Conservation (phyloP, 2,329 filamentous ascomycete species). For the Clarireedia paspali region DNA sequence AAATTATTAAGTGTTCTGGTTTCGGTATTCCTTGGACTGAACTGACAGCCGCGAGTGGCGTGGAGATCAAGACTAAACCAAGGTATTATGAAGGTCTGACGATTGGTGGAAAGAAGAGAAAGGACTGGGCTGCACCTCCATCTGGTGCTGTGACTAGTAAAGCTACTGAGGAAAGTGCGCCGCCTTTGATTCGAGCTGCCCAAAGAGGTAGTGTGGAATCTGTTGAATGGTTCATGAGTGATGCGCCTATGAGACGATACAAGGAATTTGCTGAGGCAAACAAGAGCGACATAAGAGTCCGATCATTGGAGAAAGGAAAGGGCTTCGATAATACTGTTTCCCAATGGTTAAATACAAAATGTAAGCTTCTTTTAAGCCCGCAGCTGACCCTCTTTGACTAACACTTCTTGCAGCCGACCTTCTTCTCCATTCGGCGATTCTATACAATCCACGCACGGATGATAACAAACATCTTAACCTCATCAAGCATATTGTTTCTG, state of each 20-base stretch:
- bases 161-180: constrained; percentile 36
- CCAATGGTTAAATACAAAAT: constrained; percentile 53
- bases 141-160: constrained; percentile 39
- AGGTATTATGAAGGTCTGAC: constrained; percentile 70
- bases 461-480: constrained; percentile 40
- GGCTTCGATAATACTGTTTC: constrained; percentile 57
- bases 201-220: constrained; percentile 51
- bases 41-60: constrained; percentile 57
- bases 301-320: constrained; percentile 50
- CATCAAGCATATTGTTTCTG: constrained; percentile 58
- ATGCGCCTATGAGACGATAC: constrained; percentile 61
- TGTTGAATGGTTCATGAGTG: constrained; percentile 71
- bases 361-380: constrained; percentile 34
- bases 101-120: constrained; percentile 65
- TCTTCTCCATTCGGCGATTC: constrained; percentile 58
- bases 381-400: constrained; percentile 11
- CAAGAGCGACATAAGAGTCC: constrained; percentile 52
- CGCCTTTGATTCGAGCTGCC: constrained; percentile 56
- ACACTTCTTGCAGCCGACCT: constrained; percentile 42
- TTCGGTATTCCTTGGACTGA: constrained; percentile 62
- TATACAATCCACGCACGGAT: constrained; percentile 29
- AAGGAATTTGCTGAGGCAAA: constrained; percentile 58
- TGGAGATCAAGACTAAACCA: constrained; percentile 56
- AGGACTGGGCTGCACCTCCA: constrained; percentile 66
- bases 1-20: constrained; percentile 59